Conservation (phyloP, 306 rosid species). For the Senna tora region DNA sequence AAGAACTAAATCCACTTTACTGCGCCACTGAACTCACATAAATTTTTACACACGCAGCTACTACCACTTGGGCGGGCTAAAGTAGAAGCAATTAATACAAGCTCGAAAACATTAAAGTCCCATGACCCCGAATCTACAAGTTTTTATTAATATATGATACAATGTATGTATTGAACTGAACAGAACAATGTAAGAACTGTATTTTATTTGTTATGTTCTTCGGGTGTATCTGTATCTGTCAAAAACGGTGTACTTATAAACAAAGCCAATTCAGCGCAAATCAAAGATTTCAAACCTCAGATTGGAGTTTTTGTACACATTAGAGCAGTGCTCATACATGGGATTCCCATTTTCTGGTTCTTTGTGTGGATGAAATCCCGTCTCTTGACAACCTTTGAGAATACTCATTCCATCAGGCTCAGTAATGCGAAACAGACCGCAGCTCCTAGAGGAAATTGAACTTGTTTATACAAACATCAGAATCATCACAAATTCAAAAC, state of each 20-base stretch:
- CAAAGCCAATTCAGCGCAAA: conserved; percentile 55
- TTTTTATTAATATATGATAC: too few relatives aligned
- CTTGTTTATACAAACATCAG: not conserved
- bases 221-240: conserved; percentile 12
- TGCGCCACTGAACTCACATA: not conserved
- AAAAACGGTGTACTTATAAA: conserved; percentile 3
- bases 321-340: conserved; percentile 66
- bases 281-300: conserved; percentile 84
- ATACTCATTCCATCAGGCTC: conserved; percentile 78
- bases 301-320: conserved; percentile 73
- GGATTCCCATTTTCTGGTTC: conserved; percentile 66
- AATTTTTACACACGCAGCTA: not conserved
- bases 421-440: conserved; percentile 68
- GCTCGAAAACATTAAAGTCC: too few relatives aligned
- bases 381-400: conserved; percentile 59
- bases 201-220: conserved; percentile 11
- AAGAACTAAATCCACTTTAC: conserved; percentile 8
- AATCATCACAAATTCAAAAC: not conserved
- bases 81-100: too few relatives aligned
- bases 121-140: too few relatives aligned
- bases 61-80: too few relatives aligned
- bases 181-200: conserved; percentile 25
- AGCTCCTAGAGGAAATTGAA: conserved; percentile 52
- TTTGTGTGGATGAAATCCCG: conserved; percentile 71
- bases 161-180: too few relatives aligned